These are phyloP conservation scores for Neonothopanus nambi DNA, from an alignment of 1,284 basidiomycete genomes.

Conservation along the genomic window DNA sequence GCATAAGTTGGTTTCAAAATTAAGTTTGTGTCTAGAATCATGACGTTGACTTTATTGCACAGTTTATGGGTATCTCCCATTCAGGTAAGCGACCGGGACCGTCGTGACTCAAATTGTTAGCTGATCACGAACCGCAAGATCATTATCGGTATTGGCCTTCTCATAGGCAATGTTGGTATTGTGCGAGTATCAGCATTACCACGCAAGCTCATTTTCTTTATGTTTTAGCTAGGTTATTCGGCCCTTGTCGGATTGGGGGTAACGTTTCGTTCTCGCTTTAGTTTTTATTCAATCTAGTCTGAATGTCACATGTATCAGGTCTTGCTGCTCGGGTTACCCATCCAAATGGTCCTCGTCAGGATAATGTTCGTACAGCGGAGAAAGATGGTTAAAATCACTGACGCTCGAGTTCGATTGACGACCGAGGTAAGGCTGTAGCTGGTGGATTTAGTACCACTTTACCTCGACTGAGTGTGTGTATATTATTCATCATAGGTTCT, in stretches of 20 bases:
- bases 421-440: slow-evolving; percentile 45
- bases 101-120: no score
- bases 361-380: slow-evolving; percentile 64
- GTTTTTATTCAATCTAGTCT: not conserved
- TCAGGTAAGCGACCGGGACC: slow-evolving; percentile 34
- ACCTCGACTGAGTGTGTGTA: not conserved
- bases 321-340: slow-evolving; percentile 58
- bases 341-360: slow-evolving; percentile 63
- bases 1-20: slow-evolving; percentile 46
- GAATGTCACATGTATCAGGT: slow-evolving; percentile 31
- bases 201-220: not conserved
- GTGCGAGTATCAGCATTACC: not conserved
- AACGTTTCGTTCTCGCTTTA: slow-evolving; percentile 19
- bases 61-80: slow-evolving; percentile 61
- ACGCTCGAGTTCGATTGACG: slow-evolving; percentile 65
- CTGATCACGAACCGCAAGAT: slow-evolving; percentile 36
- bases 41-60: not conserved
- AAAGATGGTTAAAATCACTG: slow-evolving; percentile 72
- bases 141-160: slow-evolving; percentile 61
- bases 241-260: slow-evolving; percentile 73
- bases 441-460: not conserved
- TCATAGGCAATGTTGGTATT: slow-evolving; percentile 55
- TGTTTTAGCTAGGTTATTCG: slow-evolving; percentile 63
- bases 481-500: slow-evolving; percentile 45
- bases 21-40: slow-evolving; percentile 3